These are phyloP conservation scores for Moelleriella libera DNA, from an alignment of 2,329 filamentous ascomycete species.

Conservation along the genomic window DNA sequence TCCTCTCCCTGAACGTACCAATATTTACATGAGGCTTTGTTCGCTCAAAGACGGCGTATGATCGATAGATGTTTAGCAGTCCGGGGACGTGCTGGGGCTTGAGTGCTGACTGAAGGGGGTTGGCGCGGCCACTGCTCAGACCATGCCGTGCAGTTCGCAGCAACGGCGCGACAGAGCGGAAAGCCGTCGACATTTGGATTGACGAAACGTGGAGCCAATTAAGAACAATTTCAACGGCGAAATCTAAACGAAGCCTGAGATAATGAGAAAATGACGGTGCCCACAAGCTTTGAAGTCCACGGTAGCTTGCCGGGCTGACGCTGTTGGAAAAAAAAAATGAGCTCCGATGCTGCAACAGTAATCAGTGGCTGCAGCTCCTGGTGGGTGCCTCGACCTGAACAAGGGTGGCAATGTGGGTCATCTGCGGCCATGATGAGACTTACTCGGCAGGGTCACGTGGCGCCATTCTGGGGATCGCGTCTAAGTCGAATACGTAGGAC, in stretches of 20 bases:
- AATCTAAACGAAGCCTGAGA: slow-evolving; percentile 5
- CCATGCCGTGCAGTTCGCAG: slow-evolving; percentile 69
- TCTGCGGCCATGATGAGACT: too few species aligned
- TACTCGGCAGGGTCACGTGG: too few species aligned
- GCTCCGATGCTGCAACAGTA: too few species aligned
- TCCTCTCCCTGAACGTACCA: slow-evolving; percentile 37
- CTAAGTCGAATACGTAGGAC: too few species aligned
- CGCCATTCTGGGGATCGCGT: too few species aligned
- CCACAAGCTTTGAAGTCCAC: neutral
- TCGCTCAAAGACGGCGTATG: slow-evolving; percentile 65
- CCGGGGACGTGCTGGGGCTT: slow-evolving; percentile 47
- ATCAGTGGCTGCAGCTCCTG: too few species aligned
- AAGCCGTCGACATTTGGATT: slow-evolving; percentile 57
- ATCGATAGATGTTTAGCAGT: slow-evolving; percentile 50
- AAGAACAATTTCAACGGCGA: slow-evolving; percentile 7
- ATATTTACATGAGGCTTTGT: slow-evolving; percentile 98
- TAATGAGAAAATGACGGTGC: neutral
- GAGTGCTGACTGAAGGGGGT: slow-evolving; percentile 62
- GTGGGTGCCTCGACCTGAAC: too few species aligned
- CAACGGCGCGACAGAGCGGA: slow-evolving; percentile 65
- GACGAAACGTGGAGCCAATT: too few species aligned
- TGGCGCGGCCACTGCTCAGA: slow-evolving; percentile 54
- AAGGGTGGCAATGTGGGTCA: too few species aligned
- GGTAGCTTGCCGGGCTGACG: too few species aligned
- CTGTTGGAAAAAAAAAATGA: too few species aligned